Conservation (phyloP, 768 basidiomycete species). For the Lactarius psammicola region DNA sequence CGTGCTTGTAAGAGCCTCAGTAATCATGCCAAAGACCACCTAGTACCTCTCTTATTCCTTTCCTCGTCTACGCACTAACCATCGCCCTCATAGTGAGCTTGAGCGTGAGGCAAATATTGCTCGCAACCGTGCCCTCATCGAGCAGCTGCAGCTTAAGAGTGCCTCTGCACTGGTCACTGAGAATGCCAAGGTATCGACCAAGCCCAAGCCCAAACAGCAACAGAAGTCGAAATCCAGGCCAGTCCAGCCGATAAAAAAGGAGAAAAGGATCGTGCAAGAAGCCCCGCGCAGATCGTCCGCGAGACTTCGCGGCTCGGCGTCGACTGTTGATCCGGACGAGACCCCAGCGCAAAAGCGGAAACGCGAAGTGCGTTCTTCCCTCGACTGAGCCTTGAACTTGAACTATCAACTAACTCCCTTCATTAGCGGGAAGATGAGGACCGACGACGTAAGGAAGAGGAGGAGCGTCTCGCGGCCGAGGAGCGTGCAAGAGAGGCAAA, state of each 20-base stretch:
- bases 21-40: slow-evolving; percentile 27
- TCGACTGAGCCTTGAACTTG: neutral
- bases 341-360: slow-evolving; percentile 59
- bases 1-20: neutral
- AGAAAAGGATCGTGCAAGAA: slow-evolving; percentile 44
- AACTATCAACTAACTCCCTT: neutral
- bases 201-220: slow-evolving; percentile 27
- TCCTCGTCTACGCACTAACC: neutral
- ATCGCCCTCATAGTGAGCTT: slow-evolving; percentile 46
- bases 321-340: slow-evolving; percentile 57
- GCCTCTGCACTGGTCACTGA: slow-evolving; percentile 50
- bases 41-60: slow-evolving; percentile 22
- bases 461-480: slow-evolving; percentile 58
- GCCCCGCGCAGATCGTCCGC: slow-evolving; percentile 66
- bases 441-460: slow-evolving; percentile 53
- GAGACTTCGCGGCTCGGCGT: slow-evolving; percentile 47
- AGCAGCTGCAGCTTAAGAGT: slow-evolving; percentile 65
- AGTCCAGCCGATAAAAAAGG: slow-evolving; percentile 53
- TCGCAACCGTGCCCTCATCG: slow-evolving; percentile 70
- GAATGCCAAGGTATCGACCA: slow-evolving; percentile 34
- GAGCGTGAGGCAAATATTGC: slow-evolving; percentile 82
- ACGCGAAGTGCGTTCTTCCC: slow-evolving; percentile 52
- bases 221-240: slow-evolving; percentile 54
- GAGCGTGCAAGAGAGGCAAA: slow-evolving; percentile 62
- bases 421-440: slow-evolving; percentile 51